phyloP scores from a whole-genome alignment of 208 protist genomes.

The Strigomonas oncopelti region DNA sequence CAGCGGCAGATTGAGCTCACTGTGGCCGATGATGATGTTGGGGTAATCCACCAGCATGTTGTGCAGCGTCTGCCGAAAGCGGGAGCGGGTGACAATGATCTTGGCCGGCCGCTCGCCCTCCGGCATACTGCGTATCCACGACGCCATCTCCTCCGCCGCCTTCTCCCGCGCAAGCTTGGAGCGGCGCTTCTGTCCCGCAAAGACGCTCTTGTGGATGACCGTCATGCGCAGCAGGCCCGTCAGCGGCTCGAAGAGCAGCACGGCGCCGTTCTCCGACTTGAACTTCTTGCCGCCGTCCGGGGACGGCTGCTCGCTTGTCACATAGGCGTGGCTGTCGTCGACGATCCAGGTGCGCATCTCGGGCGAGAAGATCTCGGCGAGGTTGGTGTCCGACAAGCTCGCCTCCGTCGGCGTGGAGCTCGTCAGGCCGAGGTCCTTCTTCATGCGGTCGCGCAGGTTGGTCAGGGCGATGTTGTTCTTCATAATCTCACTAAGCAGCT shows the following conservation, averaged over 20 bases:
- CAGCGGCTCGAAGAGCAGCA: constrained; percentile 99
- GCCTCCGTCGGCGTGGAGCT: constrained; percentile 99
- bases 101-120: constrained; percentile 99
- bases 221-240: constrained; percentile 99
- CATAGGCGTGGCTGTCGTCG: constrained; percentile 99
- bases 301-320: constrained; percentile 99
- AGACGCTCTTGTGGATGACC: constrained; percentile 99
- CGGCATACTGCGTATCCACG: constrained; percentile 98
- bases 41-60: constrained; percentile 99
- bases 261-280: constrained; percentile 97
- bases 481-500: constrained; percentile 99
- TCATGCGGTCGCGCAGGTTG: constrained; percentile 99
- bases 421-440: constrained; percentile 99
- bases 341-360: constrained; percentile 99
- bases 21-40: constrained; percentile 99
- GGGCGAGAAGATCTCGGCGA: constrained; percentile 99
- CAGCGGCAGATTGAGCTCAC: constrained; percentile 99
- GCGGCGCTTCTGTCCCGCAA: constrained; percentile 99
- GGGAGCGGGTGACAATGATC: constrained; percentile 99
- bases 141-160: constrained; percentile 99
- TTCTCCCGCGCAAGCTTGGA: constrained; percentile 99
- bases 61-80: constrained; percentile 91
- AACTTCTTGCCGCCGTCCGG: constrained; percentile 98
- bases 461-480: constrained; percentile 99
- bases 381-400: constrained; percentile 98